phyloP scores from a whole-genome alignment of 2,329 filamentous ascomycete species.

The Zasmidium citrigriseum region DNA sequence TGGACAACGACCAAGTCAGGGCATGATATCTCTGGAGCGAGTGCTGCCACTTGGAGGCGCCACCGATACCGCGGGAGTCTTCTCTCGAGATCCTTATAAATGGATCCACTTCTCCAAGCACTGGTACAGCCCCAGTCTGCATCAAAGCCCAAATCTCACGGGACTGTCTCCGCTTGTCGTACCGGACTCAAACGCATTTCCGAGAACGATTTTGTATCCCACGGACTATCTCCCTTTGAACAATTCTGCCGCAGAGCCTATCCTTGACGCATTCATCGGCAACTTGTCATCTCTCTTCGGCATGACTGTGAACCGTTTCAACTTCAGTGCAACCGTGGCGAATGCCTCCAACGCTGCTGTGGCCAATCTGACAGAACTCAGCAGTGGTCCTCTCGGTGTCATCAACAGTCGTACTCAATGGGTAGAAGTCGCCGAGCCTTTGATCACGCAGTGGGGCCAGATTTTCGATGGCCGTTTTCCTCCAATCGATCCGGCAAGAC shows the following conservation, averaged over 20 bases:
- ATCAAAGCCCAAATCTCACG: conserved; percentile 39
- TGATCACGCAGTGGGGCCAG: conserved; percentile 35
- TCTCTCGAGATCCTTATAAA: not conserved
- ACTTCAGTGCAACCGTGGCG: conserved; percentile 38
- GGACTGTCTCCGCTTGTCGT: conserved; percentile 40
- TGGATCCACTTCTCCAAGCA: not conserved
- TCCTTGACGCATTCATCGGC: conserved; percentile 41
- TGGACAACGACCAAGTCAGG: not conserved
- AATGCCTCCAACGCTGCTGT: conserved; percentile 30
- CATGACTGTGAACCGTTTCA: conserved; percentile 41
- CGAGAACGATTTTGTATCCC: conserved; percentile 43
- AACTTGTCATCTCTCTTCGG: conserved; percentile 39
- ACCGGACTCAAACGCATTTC: conserved; percentile 38
- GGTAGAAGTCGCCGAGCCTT: conserved; percentile 35
- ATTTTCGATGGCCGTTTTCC: conserved; percentile 43
- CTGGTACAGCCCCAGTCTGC: conserved; percentile 14
- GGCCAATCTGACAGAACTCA: conserved; percentile 35
- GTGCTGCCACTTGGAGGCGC: not conserved
- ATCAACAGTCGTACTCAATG: conserved; percentile 39
- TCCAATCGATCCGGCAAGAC: conserved; percentile 41
- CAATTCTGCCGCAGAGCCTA: conserved; percentile 42
- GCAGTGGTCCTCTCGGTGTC: conserved; percentile 28
- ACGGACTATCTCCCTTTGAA: conserved; percentile 44
- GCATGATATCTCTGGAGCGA: not conserved
- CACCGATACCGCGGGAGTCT: not conserved